phyloP scores from a whole-genome alignment of 2,329 filamentous ascomycete species.

The Zymoseptoria ardabiliae region DNA sequence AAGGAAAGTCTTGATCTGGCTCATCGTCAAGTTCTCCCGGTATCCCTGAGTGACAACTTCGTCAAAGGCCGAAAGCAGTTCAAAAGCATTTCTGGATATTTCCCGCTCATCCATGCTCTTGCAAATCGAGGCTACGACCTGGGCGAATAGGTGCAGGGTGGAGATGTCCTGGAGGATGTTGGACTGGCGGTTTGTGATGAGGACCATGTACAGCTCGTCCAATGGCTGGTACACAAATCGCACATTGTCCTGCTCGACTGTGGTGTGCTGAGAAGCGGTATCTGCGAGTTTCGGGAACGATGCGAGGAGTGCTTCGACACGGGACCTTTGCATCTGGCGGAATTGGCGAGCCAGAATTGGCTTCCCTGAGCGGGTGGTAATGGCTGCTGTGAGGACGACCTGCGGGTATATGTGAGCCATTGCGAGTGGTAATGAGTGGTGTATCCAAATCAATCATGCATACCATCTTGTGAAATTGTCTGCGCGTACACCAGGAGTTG shows the following conservation, averaged over 20 bases:
- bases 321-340: slow-evolving; percentile 91
- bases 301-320: slow-evolving; percentile 91
- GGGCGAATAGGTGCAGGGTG: slow-evolving; percentile 92
- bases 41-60: slow-evolving; percentile 95
- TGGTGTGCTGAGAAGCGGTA: slow-evolving; percentile 93
- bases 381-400: slow-evolving; percentile 98
- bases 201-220: slow-evolving; percentile 98
- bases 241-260: slow-evolving; percentile 97
- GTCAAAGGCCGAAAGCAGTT: slow-evolving; percentile 92
- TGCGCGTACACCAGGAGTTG: not conserved
- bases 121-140: slow-evolving; percentile 94
- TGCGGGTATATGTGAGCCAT: slow-evolving; percentile 33
- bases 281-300: slow-evolving; percentile 97
- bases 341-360: slow-evolving; percentile 97
- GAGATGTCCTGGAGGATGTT: slow-evolving; percentile 99
- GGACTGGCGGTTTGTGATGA: slow-evolving; percentile 98
- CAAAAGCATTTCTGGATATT: slow-evolving; percentile 90
- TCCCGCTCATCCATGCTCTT: slow-evolving; percentile 93
- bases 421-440: not conserved
- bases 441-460: not conserved
- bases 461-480: slow-evolving; percentile 25
- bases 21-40: slow-evolving; percentile 88
- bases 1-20: slow-evolving; percentile 97
- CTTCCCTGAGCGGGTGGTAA: slow-evolving; percentile 97
- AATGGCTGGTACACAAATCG: slow-evolving; percentile 98